Evolutionary conservation across 2,329 filamentous ascomycete species (phyloP).

Genomic region (Aureobasidium melanogenum): DNA sequence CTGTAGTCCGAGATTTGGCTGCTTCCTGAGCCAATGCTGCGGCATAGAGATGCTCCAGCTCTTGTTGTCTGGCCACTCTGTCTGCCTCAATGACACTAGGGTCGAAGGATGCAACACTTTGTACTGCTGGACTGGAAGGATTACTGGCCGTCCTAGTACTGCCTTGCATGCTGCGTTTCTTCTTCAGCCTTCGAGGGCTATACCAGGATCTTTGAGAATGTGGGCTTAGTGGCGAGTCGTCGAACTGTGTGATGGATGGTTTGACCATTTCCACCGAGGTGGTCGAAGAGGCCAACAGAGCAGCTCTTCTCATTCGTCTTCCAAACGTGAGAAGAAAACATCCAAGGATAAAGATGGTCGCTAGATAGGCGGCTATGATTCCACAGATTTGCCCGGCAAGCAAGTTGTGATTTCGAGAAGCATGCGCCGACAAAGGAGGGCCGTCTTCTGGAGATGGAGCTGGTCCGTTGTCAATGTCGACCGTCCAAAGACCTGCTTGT

Average conservation of each 20-base stretch:
- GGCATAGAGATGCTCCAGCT: slow-evolving; percentile 85
- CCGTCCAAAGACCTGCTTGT: slow-evolving; percentile 23
- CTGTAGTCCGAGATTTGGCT: slow-evolving; percentile 28
- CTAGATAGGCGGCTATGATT: slow-evolving; percentile 74
- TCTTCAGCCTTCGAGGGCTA: slow-evolving; percentile 17
- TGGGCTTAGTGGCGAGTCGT: slow-evolving; percentile 26
- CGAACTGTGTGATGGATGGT: slow-evolving; percentile 27
- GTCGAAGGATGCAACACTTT: slow-evolving; percentile 65
- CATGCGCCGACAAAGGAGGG: slow-evolving; percentile 49
- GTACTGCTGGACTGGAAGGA: slow-evolving; percentile 32
- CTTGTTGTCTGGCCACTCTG: slow-evolving; percentile 63
- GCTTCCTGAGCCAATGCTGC: slow-evolving; percentile 84
- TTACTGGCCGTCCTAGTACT: slow-evolving; percentile 33
- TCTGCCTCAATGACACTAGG: slow-evolving; percentile 66
- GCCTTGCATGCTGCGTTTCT: slow-evolving; percentile 19
- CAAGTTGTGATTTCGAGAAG: slow-evolving; percentile 52
- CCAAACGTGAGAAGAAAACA: slow-evolving; percentile 43
- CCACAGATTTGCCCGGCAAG: slow-evolving; percentile 77
- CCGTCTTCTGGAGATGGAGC: slow-evolving; percentile 53
- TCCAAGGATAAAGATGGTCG: slow-evolving; percentile 67
- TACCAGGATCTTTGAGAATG: slow-evolving; percentile 23
- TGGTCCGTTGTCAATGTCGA: slow-evolving; percentile 47
- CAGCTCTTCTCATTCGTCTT: slow-evolving; percentile 34
- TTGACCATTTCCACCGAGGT: slow-evolving; percentile 52
- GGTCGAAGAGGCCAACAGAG: slow-evolving; percentile 39